phyloP scores from a whole-genome alignment of 176 grass and related monocot species.

The Zoysia japonica region DNA sequence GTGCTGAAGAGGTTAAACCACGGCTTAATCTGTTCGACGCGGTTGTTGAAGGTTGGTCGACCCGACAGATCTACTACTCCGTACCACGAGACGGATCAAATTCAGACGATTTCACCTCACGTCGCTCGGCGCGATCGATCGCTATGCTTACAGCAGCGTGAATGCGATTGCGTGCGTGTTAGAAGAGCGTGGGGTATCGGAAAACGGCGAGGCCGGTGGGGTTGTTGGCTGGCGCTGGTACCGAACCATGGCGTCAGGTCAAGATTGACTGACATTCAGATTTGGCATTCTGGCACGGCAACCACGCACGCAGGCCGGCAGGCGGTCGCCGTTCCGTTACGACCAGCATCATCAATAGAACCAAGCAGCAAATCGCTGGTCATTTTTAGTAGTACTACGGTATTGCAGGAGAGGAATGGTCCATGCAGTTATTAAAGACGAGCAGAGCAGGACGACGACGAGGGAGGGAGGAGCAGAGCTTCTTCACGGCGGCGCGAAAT shows the following conservation, averaged over 20 bases:
- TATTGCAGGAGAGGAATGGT: too few species aligned
- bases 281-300: neutral
- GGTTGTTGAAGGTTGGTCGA: conserved; percentile 34
- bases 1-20: neutral
- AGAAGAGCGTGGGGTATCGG: neutral
- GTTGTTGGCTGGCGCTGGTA: neutral
- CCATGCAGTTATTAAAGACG: neutral
- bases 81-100: neutral
- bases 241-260: neutral
- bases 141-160: neutral
- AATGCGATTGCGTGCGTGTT: too few species aligned
- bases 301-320: conserved; percentile 3
- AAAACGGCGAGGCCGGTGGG: neutral
- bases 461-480: neutral
- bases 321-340: neutral
- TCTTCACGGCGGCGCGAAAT: neutral
- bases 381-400: neutral
- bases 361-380: too few species aligned
- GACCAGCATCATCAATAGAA: neutral
- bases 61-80: neutral
- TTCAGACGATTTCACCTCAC: too few species aligned
- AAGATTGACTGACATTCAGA: neutral
- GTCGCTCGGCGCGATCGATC: neutral
- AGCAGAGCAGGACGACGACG: neutral
- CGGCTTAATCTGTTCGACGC: neutral